Percentiles rank a stretch among this genome's conserved stretches.
Conservation (phyloP, 225 moss, liverwort and hornwort genomes). For the Straminergon stramineum region DNA sequence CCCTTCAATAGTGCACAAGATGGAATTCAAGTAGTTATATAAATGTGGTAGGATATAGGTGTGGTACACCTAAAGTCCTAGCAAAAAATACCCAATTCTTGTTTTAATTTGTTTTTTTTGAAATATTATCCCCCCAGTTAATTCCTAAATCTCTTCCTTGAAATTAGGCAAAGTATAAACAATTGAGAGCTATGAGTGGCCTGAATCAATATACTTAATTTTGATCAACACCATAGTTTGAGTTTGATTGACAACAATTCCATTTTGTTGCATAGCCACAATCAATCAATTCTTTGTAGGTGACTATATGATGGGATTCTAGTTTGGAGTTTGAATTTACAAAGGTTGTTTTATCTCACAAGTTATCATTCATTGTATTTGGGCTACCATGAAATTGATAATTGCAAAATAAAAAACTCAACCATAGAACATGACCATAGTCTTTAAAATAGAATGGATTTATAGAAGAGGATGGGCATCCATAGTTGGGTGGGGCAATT, state of each 20-base stretch:
- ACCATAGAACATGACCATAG: fast-evolving
- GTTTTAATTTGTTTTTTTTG: not conserved
- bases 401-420: not conserved
- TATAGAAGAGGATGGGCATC: not conserved
- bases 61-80: not conserved
- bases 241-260: fast-evolving
- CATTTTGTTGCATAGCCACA: not conserved
- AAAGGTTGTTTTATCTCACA: not conserved
- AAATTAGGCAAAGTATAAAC: not conserved
- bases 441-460: fast-evolving
- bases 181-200: fast-evolving
- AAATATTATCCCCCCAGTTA: too few species aligned
- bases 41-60: not conserved
- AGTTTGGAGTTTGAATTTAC: not conserved
- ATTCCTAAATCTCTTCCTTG: not conserved
- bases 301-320: too few species aligned
- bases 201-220: not conserved
- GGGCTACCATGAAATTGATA: not conserved
- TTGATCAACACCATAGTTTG: not conserved
- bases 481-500: fast-evolving
- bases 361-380: not conserved
- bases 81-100: not conserved
- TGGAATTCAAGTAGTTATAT: not conserved
- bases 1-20: not conserved
- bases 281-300: not conserved